These are phyloP conservation scores for Apium graveolens DNA, from an alignment of 129 eudicot species.

Conservation along the genomic window DNA sequence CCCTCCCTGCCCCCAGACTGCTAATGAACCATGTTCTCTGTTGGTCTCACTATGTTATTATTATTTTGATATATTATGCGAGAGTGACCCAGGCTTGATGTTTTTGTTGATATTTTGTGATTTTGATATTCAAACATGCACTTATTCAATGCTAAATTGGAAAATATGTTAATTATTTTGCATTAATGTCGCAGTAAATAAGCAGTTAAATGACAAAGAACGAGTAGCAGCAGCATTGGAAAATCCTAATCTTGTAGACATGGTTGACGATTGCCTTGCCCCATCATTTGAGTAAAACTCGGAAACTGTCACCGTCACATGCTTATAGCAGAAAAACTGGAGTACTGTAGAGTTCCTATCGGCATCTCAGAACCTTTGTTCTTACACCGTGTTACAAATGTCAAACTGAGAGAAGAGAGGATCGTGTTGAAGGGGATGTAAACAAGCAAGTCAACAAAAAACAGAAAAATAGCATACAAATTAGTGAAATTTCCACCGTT, in stretches of 20 bases:
- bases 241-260: conserved; percentile 4
- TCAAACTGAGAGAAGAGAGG: too few relatives aligned
- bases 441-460: too few relatives aligned
- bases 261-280: conserved; percentile 1
- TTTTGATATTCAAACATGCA: not conserved
- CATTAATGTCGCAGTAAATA: not conserved
- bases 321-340: not conserved
- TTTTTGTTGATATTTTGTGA: not conserved
- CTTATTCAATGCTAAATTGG: not conserved
- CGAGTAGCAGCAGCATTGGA: conserved; percentile 7
- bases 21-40: not conserved
- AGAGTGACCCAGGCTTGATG: not conserved
- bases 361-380: not conserved
- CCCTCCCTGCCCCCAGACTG: not conserved
- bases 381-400: not conserved
- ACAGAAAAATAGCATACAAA: too few relatives aligned
- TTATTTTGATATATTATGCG: too few relatives aligned
- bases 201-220: conserved; percentile 2
- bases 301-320: not conserved
- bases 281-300: not conserved
- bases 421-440: too few relatives aligned
- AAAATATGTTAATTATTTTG: not conserved
- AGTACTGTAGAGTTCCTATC: not conserved
- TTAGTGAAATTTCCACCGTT: too few relatives aligned
- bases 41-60: not conserved